Base-by-base conservation (phyloP, 2,329 filamentous ascomycete genomes). In the Arthrobotrys conoides region DNA sequence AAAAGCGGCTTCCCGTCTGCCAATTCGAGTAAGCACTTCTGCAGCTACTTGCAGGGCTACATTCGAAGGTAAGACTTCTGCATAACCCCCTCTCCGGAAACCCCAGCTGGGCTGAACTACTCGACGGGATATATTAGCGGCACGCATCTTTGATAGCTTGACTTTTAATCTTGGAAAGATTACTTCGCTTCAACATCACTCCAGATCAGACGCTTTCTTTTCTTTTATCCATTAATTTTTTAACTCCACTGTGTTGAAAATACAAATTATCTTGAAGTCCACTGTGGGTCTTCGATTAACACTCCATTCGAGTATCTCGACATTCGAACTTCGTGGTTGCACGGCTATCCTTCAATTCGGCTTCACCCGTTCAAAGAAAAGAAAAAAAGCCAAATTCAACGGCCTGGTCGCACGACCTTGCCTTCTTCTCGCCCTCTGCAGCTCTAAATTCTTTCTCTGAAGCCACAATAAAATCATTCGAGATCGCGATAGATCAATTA, bases 31-130 rank as follows among this genome's bases (percentile, higher is more conserved):
- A 66, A 41, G 41, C 63, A 30, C 22, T 49, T 27, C 33, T 38
- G 53, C 36, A 68, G 16, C 57, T 38, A 41, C 38, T 41, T n/a
- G 46, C 68, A 71, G 57, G 68, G 68, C 57, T 53, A 27, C 12
- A 46, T 51, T 49, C 30, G 27, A 65, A 49, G 36, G 61, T 67
- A 59, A 73, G 61, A 73, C 57, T 36, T 67, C 70, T 67, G 63
- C 70, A 59, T 51, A 46, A 73, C 49, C 70, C 61, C 61, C 51
- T 30, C 59, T 44, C n/a, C 14, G 27, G 57, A n/a, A n/a, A 61
- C 57, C 57, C 57, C 36, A 20, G 57, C 57, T 33, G 53, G 68
- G 68, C 49, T 67, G 61, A 67, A 63, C 10, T 44, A 44, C 51
- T 20, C 8, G 16, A 46, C 38, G 27, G 41, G 51, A 30, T 61